Evolutionary conservation across 177 flowering plant genomes (phyloP).

Genomic region (Telopea speciosissima): DNA sequence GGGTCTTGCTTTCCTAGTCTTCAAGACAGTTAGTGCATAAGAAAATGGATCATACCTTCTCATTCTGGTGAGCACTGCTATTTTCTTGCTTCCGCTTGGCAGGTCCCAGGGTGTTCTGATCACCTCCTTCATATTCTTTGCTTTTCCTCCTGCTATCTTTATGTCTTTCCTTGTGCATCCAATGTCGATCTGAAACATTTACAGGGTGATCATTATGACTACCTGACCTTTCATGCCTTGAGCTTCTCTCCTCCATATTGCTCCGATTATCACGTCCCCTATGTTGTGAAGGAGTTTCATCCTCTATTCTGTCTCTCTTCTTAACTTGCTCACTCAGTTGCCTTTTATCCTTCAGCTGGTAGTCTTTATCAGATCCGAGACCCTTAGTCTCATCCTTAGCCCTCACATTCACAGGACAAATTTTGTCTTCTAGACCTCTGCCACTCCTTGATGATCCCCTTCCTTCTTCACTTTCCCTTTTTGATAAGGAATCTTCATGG

Average conservation of each 20-base stretch:
- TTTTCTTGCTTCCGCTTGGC: conserved; percentile 63
- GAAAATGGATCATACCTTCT: conserved; percentile 53
- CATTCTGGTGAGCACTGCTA: conserved; percentile 39
- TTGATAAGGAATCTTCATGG: conserved; percentile 47
- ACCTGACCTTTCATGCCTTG: conserved; percentile 61
- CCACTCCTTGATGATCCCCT: conserved; percentile 43
- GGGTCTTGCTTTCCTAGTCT: not conserved
- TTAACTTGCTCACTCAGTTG: conserved; percentile 51
- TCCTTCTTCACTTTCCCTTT: conserved; percentile 65
- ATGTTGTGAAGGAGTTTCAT: conserved; percentile 38
- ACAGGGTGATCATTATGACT: conserved; percentile 41
- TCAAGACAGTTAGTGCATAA: not conserved
- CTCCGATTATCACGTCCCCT: conserved; percentile 42
- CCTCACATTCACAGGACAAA: conserved; percentile 46
- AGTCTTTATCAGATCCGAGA: conserved; percentile 49
- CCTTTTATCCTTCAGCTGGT: conserved; percentile 45
- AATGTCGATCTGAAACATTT: conserved; percentile 43
- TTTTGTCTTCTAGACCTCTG: conserved; percentile 52
- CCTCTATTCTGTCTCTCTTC: conserved; percentile 61
- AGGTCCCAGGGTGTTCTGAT: conserved; percentile 26
- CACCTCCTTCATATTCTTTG: conserved; percentile 52
- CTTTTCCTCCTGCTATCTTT: conserved; percentile 50
- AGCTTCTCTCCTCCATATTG: conserved; percentile 52
- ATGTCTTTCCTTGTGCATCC: conserved; percentile 48
- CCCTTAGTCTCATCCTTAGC: conserved; percentile 56